Conservation (phyloP, 75 land plant species). For the Sequoia sempervirens region DNA sequence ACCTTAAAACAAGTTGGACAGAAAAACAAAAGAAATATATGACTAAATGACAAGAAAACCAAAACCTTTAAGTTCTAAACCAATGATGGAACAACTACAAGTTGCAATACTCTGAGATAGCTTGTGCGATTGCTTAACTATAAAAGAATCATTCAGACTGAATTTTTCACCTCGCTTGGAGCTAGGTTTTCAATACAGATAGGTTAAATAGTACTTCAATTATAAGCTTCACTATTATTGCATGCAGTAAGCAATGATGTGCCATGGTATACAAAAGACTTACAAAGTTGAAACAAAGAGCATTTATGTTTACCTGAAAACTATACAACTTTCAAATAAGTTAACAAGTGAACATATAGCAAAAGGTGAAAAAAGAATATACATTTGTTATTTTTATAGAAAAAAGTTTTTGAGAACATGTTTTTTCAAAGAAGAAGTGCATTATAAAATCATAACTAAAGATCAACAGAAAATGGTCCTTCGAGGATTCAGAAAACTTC, state of each 20-base stretch:
- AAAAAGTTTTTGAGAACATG: not conserved
- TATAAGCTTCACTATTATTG: not conserved
- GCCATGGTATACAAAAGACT: not conserved
- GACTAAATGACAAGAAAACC: not conserved
- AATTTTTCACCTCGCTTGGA: not conserved
- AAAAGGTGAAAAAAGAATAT: not conserved
- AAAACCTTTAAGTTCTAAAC: not conserved
- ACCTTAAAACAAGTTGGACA: not conserved
- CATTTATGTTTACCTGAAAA: not conserved
- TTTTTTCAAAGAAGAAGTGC: not conserved
- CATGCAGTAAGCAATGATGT: not conserved
- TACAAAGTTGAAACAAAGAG: not conserved
- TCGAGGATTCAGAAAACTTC: not conserved
- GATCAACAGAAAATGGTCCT: not conserved
- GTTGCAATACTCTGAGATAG: not conserved
- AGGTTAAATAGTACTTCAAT: not conserved
- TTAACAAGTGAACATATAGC: not conserved
- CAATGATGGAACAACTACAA: not conserved
- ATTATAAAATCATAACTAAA: not conserved
- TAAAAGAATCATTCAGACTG: not conserved
- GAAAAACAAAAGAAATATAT: not conserved
- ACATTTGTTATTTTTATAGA: not conserved
- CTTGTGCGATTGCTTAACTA: not conserved
- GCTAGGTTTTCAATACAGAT: not conserved
- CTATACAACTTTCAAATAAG: not conserved